A percentile compares a stretch with the other conserved stretches of the same genome.
Conservation (phyloP, 2,329 filamentous ascomycete species). For the Cladorrhinum sp. region DNA sequence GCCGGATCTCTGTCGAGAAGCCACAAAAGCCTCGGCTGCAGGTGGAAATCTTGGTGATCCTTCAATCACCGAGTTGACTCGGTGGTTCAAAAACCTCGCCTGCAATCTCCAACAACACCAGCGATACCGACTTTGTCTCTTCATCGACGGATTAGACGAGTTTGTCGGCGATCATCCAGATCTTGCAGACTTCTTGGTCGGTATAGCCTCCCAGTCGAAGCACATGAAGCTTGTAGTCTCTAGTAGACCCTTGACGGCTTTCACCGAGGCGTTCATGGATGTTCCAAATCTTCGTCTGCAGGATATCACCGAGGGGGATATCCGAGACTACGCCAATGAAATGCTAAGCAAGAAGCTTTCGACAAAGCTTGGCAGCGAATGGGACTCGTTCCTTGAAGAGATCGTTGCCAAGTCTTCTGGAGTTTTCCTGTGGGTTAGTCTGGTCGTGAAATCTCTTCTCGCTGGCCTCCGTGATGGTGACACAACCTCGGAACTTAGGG, state of each 20-base stretch:
- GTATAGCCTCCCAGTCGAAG: constrained; percentile 12
- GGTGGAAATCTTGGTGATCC: constrained; percentile 9
- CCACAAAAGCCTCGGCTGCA: not conserved
- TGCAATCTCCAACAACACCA: not conserved
- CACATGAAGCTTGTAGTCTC: constrained; percentile 27
- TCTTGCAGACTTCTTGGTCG: constrained; percentile 7
- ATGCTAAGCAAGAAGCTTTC: constrained; percentile 19
- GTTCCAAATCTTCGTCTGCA: constrained; percentile 25
- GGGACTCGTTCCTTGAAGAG: constrained; percentile 7
- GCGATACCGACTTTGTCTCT: constrained; percentile 15
- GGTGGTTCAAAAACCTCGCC: constrained; percentile 9
- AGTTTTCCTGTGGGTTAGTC: constrained; percentile 25
- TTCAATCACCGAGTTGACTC: constrained; percentile 12
- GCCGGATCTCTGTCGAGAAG: constrained; percentile 14
- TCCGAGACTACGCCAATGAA: constrained; percentile 23
- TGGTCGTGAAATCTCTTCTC: constrained; percentile 12
- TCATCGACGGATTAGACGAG: constrained; percentile 24
- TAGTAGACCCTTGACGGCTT: constrained; percentile 28
- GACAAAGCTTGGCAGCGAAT: not conserved
- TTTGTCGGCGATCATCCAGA: constrained; percentile 16
- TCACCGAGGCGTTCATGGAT: constrained; percentile 22
- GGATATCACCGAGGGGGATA: constrained; percentile 26
- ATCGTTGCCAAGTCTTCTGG: constrained; percentile 21
- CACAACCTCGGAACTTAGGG: not conserved
- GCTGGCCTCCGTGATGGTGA: constrained; percentile 5